Evolutionary conservation across 139 green algal species (phyloP).

Genomic region (Limnomonas spitsbergensis): DNA sequence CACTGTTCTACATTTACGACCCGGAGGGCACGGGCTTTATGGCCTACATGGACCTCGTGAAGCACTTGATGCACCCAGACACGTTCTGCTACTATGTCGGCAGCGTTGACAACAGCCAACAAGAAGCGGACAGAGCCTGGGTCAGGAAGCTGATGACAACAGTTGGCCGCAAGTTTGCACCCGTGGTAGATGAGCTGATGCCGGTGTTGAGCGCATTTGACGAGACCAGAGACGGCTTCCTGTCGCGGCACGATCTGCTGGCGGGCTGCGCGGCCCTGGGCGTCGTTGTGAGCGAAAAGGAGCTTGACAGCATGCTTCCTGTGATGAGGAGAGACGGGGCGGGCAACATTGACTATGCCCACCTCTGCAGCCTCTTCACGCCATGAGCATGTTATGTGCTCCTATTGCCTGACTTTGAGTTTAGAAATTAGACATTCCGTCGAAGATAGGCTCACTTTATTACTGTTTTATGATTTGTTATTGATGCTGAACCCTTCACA

Average conservation of each 20-base stretch:
- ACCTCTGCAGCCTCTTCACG: conserved; percentile 17
- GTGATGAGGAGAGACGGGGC: conserved; percentile 32
- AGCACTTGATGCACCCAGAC: conserved; percentile 22
- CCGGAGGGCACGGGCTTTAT: conserved; percentile 23
- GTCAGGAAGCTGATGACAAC: conserved; percentile 25
- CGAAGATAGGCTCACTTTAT: too few species aligned
- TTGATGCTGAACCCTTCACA: too few species aligned
- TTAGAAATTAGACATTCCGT: too few species aligned
- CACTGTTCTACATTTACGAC: conserved; percentile 64
- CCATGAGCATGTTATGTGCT: too few species aligned
- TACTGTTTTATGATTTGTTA: too few species aligned
- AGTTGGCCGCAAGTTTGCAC: conserved; percentile 37
- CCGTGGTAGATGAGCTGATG: conserved; percentile 29
- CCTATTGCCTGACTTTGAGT: too few species aligned
- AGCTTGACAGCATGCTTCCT: conserved; percentile 41
- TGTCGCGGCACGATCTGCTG: conserved; percentile 39
- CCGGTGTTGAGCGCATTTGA: conserved; percentile 31
- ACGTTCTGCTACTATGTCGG: conserved; percentile 61
- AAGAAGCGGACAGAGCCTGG: conserved; percentile 18
- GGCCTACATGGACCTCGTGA: conserved; percentile 19
- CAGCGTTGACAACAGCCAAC: conserved; percentile 34
- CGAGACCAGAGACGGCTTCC: conserved; percentile 18
- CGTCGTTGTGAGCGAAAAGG: conserved; percentile 52
- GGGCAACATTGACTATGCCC: conserved; percentile 31
- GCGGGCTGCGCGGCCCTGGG: conserved; percentile 54